A percentile compares a stretch with the other conserved stretches of the same genome.
These are phyloP conservation scores for Biscutella laevigata DNA, from an alignment of 441 rosid genomes.

Conservation along the genomic window DNA sequence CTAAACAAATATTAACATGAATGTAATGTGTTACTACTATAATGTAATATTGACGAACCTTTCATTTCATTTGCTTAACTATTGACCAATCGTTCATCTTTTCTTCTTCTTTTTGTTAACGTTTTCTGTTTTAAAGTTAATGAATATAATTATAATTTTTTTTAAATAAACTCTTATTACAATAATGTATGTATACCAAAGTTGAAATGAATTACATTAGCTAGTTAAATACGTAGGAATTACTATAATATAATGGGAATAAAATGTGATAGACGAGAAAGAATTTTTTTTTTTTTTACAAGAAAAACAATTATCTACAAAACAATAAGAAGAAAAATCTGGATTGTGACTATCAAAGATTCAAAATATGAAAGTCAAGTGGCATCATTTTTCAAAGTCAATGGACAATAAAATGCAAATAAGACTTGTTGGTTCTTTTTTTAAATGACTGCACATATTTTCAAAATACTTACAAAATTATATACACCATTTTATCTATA, in stretches of 20 bases:
- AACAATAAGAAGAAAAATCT: neutral
- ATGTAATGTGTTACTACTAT: neutral
- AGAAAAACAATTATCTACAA: neutral
- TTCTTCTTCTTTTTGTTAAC: too few species aligned
- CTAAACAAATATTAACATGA: neutral
- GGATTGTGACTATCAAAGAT: slow-evolving; percentile 2
- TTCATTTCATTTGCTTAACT: neutral
- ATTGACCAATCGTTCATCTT: neutral
- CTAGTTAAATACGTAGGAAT: neutral
- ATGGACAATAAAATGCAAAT: slow-evolving; percentile 16
- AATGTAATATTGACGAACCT: neutral
- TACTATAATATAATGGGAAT: neutral
- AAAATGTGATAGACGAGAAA: neutral
- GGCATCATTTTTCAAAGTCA: slow-evolving; percentile 24
- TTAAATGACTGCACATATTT: slow-evolving; percentile 11
- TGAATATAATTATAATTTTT: too few species aligned
- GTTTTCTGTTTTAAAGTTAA: too few species aligned
- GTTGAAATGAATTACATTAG: neutral
- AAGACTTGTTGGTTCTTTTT: slow-evolving; percentile 12
- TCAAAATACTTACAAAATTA: too few species aligned
- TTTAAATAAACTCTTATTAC: neutral
- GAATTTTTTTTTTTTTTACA: neutral
- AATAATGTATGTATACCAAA: neutral
- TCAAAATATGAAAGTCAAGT: slow-evolving; percentile 17
- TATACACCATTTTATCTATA: too few species aligned